Evolutionary conservation across 345 rosid species (phyloP), one percentile per base, ranked within the genome.

Genomic region (Salix viminalis): DNA sequence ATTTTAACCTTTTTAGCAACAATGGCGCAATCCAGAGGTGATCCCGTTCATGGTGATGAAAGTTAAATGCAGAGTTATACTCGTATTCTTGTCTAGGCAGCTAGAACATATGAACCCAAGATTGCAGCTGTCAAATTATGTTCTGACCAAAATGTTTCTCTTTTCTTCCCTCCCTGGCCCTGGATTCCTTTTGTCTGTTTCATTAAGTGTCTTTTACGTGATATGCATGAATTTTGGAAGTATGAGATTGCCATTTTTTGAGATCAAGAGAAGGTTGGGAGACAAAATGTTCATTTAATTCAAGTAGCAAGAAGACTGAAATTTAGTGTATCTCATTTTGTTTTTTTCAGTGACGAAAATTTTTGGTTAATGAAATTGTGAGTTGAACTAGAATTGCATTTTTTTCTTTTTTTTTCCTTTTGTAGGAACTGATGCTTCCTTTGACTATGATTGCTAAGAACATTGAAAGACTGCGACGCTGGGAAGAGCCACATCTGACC

Each of bases 401-500:
- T 10, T 61, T 19, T 30, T 3, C 32, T 34, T 30, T 10, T 39
- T 77, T 75, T 67, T 26, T 64, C 71, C 75, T 39, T 52, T 12
- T 81, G 84, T 87, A 91, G 99, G 98, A 96, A 87, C 89, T 93
- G 82, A 76, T 96, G 81, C 89, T 93, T 81, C 98, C 99, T 68
- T 66, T 96, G 79, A 79, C 88, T 70, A 54, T 91, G 71, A 71
- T 81, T 67, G 88, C 89, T 78, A 86, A 83, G 83, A 89, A 83
- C 73, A 85, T 91, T 80, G 93, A 91, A 72, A 90, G 87, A 81
- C 89, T 96, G 74, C 84, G 90, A 82, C 82, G 83, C 11, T 96
- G 99, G 99, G 98, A 96, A 80, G 91, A 93, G 84, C 99, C 99
- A 60, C 89, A 85, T 71, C 70, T 91, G 86, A 96, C 99, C 15